Evolutionary conservation across 768 basidiomycete species (phyloP), one percentile per base, ranked within the genome.

Genomic region (Clitopilus hobsonii): DNA sequence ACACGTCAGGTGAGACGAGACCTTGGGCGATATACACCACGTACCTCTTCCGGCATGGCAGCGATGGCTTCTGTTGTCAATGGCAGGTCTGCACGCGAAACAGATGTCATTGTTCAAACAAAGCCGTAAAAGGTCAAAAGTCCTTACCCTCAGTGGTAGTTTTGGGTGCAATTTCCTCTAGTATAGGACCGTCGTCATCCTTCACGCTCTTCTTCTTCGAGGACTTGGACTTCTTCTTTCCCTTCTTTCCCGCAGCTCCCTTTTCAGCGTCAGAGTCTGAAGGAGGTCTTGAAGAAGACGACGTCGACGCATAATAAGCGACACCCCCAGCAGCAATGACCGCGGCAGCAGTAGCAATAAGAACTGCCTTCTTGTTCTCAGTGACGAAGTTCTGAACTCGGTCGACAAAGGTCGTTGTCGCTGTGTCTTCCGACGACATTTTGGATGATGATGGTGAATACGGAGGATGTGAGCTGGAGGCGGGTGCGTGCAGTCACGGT

Each of bases 341-440:
- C 16, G 85, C 88, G 0, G 85, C 87, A 0, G 86, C 88, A 2
- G 89, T 78, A 3, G 89, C 83, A 60, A 94, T 72, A 38, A 90
- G 66, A 20, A 93, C 68, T n/a, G 80, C 83, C 56, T 84, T 83
- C 74, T 84, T 91, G 74, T 96, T 83, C 62, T 94, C 90, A 0
- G 82, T 75, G 59, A 92, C 77, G 63, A 89, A 87, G 62, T 74
- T 69, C 41, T 86, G 83, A 11, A 87, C 72, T 64, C 88, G 86
- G 61, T 88, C 85, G 54, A 85, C 61, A 67, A 84, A 38, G 30
- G 59, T 50, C 25, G 57, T 49, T 28, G 61, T 27, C 49, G 49
- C 41, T 45, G 41, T 45, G 41, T 45, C 41, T 45, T 45, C 41
- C 41, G 41, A 45, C 41, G 41, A 45, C 41, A 45, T 45, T 45